Percentiles rank a stretch among this genome's conserved stretches.
Conservation (phyloP, 257 asterid genomes). For the Eustoma russellianum region DNA sequence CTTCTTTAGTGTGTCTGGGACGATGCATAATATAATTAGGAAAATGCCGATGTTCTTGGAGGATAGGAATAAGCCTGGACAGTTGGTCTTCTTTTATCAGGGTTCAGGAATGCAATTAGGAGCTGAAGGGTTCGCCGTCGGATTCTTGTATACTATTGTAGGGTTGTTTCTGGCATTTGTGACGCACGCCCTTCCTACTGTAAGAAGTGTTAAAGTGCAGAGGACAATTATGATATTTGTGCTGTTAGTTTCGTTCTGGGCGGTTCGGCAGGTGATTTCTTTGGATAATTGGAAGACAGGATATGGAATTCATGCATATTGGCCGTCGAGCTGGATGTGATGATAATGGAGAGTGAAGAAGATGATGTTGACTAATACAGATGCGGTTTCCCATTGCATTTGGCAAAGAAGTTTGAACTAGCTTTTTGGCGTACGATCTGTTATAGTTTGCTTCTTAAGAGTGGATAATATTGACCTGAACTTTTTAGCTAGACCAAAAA, state of each 20-base stretch:
- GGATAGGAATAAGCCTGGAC: constrained; percentile 67
- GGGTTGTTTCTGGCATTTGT: constrained; percentile 68
- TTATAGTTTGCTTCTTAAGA: neutral
- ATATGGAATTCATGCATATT: constrained; percentile 69
- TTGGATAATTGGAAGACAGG: constrained; percentile 99
- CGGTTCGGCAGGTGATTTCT: constrained; percentile 60
- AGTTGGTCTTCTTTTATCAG: constrained; percentile 66
- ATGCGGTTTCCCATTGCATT: neutral
- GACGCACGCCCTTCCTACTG: constrained; percentile 46
- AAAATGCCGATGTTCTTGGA: constrained; percentile 77
- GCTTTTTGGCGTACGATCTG: too few species aligned
- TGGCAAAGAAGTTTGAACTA: constrained; percentile 29
- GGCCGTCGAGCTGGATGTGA: constrained; percentile 84
- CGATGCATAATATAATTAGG: constrained; percentile 84
- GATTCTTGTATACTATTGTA: constrained; percentile 71
- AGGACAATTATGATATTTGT: constrained; percentile 32
- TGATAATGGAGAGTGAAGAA: constrained; percentile 1
- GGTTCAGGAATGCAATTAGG: constrained; percentile 95
- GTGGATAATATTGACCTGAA: neutral
- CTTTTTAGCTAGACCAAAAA: neutral
- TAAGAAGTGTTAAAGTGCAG: constrained; percentile 46
- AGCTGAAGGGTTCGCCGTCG: constrained; percentile 77
- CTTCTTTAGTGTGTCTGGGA: constrained; percentile 91
- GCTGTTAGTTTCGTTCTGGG: constrained; percentile 47
- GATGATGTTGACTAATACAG: neutral